Percentiles rank a stretch among this genome's conserved stretches.
phyloP scores from a whole-genome alignment of 2,329 filamentous ascomycete species.

The Pseudogymnoascus sp. region DNA sequence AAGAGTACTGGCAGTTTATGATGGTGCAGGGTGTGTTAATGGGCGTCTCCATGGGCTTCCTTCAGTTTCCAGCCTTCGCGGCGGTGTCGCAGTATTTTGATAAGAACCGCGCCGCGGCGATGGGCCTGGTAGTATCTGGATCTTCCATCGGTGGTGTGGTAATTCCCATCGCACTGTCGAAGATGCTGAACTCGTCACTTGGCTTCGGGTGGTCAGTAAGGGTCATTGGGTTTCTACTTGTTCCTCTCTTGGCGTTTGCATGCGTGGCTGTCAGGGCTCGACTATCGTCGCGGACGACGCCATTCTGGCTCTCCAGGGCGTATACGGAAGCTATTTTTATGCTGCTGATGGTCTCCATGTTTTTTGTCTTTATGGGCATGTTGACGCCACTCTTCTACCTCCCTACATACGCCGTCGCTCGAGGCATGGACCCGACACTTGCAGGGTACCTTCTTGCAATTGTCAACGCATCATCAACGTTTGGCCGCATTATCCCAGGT shows the following conservation, averaged over 20 bases:
- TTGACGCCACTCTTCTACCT: constrained; percentile 44
- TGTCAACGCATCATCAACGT: constrained; percentile 40
- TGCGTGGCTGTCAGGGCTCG: constrained; percentile 41
- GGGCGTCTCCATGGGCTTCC: constrained; percentile 33
- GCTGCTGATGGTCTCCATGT: constrained; percentile 29
- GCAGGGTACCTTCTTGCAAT: constrained; percentile 44
- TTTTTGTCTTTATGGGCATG: constrained; percentile 39
- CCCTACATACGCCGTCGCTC: constrained; percentile 32
- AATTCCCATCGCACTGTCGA: constrained; percentile 49
- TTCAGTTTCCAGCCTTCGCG: constrained; percentile 34
- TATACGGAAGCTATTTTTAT: constrained; percentile 30
- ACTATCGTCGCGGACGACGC: constrained; percentile 29
- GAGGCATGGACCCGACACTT: constrained; percentile 39
- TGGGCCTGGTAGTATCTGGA: constrained; percentile 36
- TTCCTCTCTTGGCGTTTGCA: constrained; percentile 24
- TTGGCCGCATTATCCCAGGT: constrained; percentile 45
- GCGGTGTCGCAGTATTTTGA: constrained; percentile 38
- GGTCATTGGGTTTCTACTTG: constrained; percentile 44
- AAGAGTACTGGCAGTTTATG: constrained; percentile 44
- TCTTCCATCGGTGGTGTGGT: constrained; percentile 43
- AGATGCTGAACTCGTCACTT: constrained; percentile 38
- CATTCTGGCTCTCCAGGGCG: constrained; percentile 20
- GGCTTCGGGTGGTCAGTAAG: constrained; percentile 49
- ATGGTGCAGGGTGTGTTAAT: constrained; percentile 37
- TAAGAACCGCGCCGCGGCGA: constrained; percentile 35